Evolutionary conservation across 129 eudicot species (phyloP), one percentile per base, ranked within the genome.

Genomic region (Oenanthe sinensis): DNA sequence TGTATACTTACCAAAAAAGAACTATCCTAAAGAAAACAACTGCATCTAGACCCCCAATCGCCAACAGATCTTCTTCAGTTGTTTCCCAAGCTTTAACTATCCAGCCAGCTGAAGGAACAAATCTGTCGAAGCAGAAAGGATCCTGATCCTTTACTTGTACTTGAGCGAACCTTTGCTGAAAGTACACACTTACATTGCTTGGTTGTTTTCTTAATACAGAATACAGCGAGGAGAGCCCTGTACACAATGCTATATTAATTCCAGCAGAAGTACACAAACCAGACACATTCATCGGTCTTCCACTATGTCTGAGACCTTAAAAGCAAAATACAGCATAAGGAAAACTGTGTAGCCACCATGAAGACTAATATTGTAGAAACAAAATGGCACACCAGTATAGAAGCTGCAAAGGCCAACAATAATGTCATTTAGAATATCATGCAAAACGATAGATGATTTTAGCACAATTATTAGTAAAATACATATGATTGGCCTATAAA

Each of bases 161-260:
- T 71, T 83, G 96, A 71, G 97, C 90, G 69, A 94, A 85, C 86
- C 83, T 88, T 75, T 89, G 96, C 36, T 90, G 92, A 39, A 94
- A 94, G 84, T 94, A 91, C 28, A 91, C 97, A 63, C 75, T 83
- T 58, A 85, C 78, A 76, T 91, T 84, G 77, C 82, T 54, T 4
- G 97, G 97, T 76, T 94, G 98, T 77, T 94, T 94, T 77, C 98
- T 88, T 81, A 94, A 81, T 72, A 94, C 65, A 11, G 98, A 94
- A 80, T 94, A 94, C 74, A 94, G 82, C 26, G 90, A 88, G 77
- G 90, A 88, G 60, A 87, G 82, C 82, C 79, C 90, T 58, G 85
- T 71, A 48, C 96, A 88, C 69, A 91, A 65, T 76, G 82, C 88
- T 52, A 85, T 85, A 84, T 91, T 94, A 69, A 94, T 84, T 79